Evolutionary conservation across 768 basidiomycete species (phyloP).

Genomic region (Amanita inopinata): DNA sequence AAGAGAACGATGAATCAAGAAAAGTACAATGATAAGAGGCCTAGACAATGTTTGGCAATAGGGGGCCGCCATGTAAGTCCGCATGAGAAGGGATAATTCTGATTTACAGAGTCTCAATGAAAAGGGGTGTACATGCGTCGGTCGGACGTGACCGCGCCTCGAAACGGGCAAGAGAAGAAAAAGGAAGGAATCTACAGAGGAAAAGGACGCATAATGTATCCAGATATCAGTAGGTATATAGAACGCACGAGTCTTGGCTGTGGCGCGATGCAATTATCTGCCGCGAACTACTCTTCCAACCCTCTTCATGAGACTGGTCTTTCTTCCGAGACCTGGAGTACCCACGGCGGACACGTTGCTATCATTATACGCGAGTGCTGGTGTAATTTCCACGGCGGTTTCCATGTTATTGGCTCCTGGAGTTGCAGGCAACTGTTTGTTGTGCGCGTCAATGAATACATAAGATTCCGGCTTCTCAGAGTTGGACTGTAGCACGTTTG

Average conservation of each 20-base stretch:
- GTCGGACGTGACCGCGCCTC: too few species aligned
- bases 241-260: constrained; percentile 9
- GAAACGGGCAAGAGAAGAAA: too few species aligned
- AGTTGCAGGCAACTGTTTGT: constrained; percentile 48
- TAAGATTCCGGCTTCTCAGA: constrained; percentile 43
- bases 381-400: constrained; percentile 16
- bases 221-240: constrained; percentile 8
- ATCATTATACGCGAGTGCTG: constrained; percentile 11
- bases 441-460: constrained; percentile 54
- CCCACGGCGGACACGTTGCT: constrained; percentile 19
- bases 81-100: too few species aligned
- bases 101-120: too few species aligned
- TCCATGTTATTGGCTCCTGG: constrained; percentile 14
- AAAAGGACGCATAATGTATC: constrained; percentile 3
- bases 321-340: constrained; percentile 55
- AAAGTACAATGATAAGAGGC: too few species aligned
- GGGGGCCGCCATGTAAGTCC: too few species aligned
- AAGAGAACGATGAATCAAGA: constrained; percentile 2
- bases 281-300: constrained; percentile 65
- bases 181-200: too few species aligned
- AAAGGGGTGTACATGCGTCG: too few species aligned
- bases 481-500: constrained; percentile 15
- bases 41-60: too few species aligned
- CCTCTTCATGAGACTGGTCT: constrained; percentile 73
- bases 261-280: constrained; percentile 23